phyloP scores from a whole-genome alignment of 2,329 filamentous ascomycete species.

The Alternaria incomplexa region DNA sequence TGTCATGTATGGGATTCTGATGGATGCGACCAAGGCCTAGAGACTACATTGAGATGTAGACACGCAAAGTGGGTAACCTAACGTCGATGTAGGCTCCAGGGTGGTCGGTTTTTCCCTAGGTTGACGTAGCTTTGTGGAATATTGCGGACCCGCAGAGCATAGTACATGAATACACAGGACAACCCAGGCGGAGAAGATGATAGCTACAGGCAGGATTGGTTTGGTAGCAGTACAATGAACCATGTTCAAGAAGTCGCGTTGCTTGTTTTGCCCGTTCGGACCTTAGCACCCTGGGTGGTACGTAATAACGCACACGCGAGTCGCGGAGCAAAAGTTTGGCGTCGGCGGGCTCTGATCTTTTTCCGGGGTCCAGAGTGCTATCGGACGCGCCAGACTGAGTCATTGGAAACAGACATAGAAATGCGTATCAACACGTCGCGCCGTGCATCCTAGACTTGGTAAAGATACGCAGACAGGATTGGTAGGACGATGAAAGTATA shows the following conservation, averaged over 20 bases:
- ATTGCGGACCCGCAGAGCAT: background rate
- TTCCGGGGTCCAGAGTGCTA: constrained; percentile 13
- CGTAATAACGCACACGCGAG: constrained; percentile 23
- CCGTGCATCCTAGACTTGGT: constrained; percentile 30
- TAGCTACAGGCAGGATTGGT: background rate
- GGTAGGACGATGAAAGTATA: constrained; percentile 31
- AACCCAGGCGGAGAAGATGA: background rate
- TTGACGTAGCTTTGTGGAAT: too few relatives aligned
- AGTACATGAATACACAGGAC: background rate
- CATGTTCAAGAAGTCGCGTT: background rate
- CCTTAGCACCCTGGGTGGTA: constrained; percentile 19
- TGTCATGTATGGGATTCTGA: constrained; percentile 35
- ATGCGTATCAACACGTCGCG: constrained; percentile 23
- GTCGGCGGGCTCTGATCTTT: constrained; percentile 22
- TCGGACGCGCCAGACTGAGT: constrained; percentile 21
- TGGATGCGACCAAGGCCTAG: constrained; percentile 19
- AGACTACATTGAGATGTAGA: too few relatives aligned
- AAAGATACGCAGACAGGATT: constrained; percentile 31
- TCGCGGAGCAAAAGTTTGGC: constrained; percentile 27
- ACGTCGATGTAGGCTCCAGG: too few relatives aligned
- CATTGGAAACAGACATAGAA: constrained; percentile 17
- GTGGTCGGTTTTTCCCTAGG: too few relatives aligned
- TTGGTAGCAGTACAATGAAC: background rate
- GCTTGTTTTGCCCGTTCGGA: constrained; percentile 9
- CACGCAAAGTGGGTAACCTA: too few relatives aligned